These are phyloP conservation scores for Fusarium acutatum DNA, from an alignment of 2,329 filamentous ascomycete species.

Conservation along the genomic window DNA sequence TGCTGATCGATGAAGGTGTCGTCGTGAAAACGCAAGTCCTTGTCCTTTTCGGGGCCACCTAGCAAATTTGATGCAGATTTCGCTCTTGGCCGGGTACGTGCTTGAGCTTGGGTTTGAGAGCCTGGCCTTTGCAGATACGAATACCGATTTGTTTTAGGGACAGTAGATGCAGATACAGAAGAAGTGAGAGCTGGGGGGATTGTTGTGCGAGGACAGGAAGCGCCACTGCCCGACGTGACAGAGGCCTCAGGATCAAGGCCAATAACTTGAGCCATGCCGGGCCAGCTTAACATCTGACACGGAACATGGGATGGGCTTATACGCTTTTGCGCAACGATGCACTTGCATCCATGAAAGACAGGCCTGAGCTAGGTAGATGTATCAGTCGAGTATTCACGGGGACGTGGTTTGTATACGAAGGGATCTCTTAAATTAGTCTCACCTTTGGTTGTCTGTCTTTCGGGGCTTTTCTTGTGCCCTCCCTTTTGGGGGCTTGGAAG, in stretches of 20 bases:
- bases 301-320: slow-evolving; percentile 5
- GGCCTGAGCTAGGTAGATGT: slow-evolving; percentile 27
- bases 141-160: not conserved
- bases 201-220: slow-evolving; percentile 28
- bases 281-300: slow-evolving; percentile 26
- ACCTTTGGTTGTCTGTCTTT: slow-evolving; percentile 21
- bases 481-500: not conserved
- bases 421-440: not conserved
- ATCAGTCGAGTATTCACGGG: not conserved
- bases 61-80: slow-evolving; percentile 37
- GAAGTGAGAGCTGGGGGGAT: slow-evolving; percentile 14
- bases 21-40: slow-evolving; percentile 32
- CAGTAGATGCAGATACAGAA: not conserved
- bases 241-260: slow-evolving; percentile 31
- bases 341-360: slow-evolving; percentile 38
- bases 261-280: slow-evolving; percentile 39
- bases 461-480: slow-evolving; percentile 24
- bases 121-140: slow-evolving; percentile 1
- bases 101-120: not conserved
- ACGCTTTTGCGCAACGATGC: slow-evolving; percentile 29
- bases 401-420: not conserved
- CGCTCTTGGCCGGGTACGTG: slow-evolving; percentile 34
- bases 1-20: slow-evolving; percentile 31
- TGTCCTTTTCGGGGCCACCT: slow-evolving; percentile 15
- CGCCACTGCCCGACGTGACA: slow-evolving; percentile 34